Evolutionary conservation across 495 filamentous ascomycete genomes (phyloP).

Genomic region (Hypomontagnella submonticulosa): DNA sequence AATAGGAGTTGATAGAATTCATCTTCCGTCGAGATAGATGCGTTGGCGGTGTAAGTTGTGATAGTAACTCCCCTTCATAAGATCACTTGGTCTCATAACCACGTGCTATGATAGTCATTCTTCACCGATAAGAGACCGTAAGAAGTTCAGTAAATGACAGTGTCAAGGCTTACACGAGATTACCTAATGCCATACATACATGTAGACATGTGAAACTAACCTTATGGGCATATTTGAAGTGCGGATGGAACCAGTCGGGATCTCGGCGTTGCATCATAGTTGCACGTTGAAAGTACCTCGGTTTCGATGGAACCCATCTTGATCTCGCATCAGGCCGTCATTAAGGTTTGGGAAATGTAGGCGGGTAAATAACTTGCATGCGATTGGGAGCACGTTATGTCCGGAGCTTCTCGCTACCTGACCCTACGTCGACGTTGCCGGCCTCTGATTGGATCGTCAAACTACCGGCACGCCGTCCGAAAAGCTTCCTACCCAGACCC

Average conservation of each 20-base stretch:
- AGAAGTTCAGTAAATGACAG: neutral
- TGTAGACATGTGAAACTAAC: neutral
- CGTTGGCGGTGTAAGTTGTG: too few relatives aligned
- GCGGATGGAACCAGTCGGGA: constrained; percentile 2
- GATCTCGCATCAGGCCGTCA: constrained; percentile 23
- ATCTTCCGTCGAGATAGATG: too few relatives aligned
- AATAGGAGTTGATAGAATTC: too few relatives aligned
- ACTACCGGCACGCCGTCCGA: constrained; percentile 11
- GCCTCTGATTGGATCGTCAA: constrained; percentile 13
- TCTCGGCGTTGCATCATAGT: constrained; percentile 23
- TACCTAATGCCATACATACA: neutral
- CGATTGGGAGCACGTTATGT: constrained; percentile 11
- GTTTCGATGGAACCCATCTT: constrained; percentile 3
- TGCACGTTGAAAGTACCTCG: constrained; percentile 2
- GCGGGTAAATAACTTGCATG: constrained; percentile 19
- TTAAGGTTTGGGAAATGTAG: constrained; percentile 11
- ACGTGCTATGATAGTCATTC: too few relatives aligned
- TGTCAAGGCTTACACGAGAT: neutral
- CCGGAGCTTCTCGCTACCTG: neutral
- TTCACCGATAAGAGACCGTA: too few relatives aligned
- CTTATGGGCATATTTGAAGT: neutral
- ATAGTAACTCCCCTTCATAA: too few relatives aligned
- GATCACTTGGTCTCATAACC: too few relatives aligned
- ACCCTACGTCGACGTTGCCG: neutral
- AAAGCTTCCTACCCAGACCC: neutral